Percentiles rank a stretch among this genome's conserved stretches.
These are phyloP conservation scores for Rhinocladiella mackenziei DNA, from an alignment of 2,329 filamentous ascomycete genomes.

Conservation along the genomic window DNA sequence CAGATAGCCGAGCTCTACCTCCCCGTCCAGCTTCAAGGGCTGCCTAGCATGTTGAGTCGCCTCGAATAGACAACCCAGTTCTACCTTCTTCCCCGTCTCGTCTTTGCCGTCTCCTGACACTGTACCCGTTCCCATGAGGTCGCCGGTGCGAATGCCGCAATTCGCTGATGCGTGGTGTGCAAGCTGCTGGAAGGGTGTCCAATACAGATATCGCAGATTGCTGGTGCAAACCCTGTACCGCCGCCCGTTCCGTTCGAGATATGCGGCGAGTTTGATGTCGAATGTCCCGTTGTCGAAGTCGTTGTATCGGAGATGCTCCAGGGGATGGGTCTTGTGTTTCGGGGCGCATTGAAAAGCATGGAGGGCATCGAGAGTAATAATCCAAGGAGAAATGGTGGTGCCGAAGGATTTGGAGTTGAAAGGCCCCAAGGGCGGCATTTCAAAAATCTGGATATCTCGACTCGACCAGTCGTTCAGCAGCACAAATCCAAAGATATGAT, in stretches of 20 bases:
- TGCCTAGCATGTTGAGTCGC: constrained; percentile 13
- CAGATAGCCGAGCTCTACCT: constrained; percentile 12
- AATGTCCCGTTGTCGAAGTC: constrained; percentile 16
- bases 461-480: constrained; percentile 36
- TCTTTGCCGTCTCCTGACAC: constrained; percentile 22
- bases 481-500: constrained; percentile 61
- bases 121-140: constrained; percentile 32
- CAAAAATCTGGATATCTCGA: constrained; percentile 59
- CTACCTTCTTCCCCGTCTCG: constrained; percentile 16
- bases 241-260: constrained; percentile 24
- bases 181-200: constrained; percentile 31
- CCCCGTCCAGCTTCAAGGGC: constrained; percentile 7
- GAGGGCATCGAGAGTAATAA: constrained; percentile 56
- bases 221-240: constrained; percentile 23
- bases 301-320: constrained; percentile 15
- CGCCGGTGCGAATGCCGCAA: constrained; percentile 28
- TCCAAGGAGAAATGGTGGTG: constrained; percentile 58
- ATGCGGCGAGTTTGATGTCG: constrained; percentile 16
- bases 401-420: constrained; percentile 58
- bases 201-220: constrained; percentile 31
- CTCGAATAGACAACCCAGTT: constrained; percentile 22
- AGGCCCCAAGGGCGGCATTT: constrained; percentile 59
- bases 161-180: constrained; percentile 28
- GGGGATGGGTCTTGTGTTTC: constrained; percentile 9
- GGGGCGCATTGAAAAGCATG: constrained; percentile 25